phyloP scores from a whole-genome alignment of 768 basidiomycete species.

The Kwoniella mangroviensis region DNA sequence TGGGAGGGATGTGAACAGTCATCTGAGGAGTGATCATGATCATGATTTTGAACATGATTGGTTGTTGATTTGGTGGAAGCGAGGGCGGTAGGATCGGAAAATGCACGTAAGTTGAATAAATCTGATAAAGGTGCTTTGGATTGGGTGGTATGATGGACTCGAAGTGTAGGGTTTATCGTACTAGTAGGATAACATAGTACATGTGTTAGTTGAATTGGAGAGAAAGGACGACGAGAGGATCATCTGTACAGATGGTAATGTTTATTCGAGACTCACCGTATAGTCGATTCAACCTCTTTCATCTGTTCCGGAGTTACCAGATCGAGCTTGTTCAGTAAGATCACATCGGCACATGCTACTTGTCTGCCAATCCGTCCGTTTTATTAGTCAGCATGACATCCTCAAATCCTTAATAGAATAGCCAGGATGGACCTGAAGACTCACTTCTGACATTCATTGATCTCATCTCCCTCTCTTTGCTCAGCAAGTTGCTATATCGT shows the following conservation, averaged over 20 bases:
- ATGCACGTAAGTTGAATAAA: conserved; percentile 83
- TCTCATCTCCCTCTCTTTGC: conserved; percentile 68
- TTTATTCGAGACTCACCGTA: conserved; percentile 58
- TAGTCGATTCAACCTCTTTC: conserved; percentile 64
- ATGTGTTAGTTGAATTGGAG: no score
- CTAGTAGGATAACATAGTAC: conserved; percentile 38
- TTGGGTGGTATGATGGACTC: conserved; percentile 72
- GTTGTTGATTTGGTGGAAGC: not conserved
- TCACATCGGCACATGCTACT: conserved; percentile 87
- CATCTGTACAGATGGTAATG: not conserved
- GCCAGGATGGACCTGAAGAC: not conserved
- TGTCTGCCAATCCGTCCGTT: conserved; percentile 64
- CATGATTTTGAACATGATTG: no score
- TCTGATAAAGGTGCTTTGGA: conserved; percentile 73
- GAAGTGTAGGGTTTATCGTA: conserved; percentile 77
- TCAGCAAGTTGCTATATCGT: conserved; percentile 79
- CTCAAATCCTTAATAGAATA: not conserved
- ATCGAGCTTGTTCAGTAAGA: conserved; percentile 90
- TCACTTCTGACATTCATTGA: conserved; percentile 65
- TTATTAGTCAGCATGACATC: not conserved
- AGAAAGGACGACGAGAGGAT: not conserved
- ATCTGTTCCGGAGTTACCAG: conserved; percentile 65
- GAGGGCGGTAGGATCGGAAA: conserved; percentile 62
- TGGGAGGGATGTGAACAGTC: conserved; percentile 15
- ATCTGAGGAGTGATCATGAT: conserved; percentile 57